Conservation (phyloP, 139 green algal species). For the Nannochloris sp. region DNA sequence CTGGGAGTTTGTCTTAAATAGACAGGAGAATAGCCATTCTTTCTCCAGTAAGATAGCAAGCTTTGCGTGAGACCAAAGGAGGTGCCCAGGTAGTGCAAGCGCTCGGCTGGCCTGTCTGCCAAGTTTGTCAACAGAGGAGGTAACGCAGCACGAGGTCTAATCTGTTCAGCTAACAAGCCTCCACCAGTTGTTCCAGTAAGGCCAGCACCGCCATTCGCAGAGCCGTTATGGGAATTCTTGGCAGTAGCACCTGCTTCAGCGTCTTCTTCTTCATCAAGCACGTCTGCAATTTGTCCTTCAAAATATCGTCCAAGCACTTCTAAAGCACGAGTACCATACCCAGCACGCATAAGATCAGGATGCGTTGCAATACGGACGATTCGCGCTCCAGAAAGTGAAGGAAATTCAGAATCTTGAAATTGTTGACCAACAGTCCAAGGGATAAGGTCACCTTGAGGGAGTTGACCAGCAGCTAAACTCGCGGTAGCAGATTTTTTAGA, state of each 20-base stretch:
- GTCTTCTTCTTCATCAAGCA: slow-evolving; percentile 32
- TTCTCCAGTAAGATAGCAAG: slow-evolving; percentile 92
- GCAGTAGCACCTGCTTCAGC: background rate
- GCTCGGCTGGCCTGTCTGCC: slow-evolving; percentile 68
- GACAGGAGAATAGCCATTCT: slow-evolving; percentile 65
- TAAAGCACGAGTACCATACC: slow-evolving; percentile 57
- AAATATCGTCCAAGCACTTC: slow-evolving; percentile 62
- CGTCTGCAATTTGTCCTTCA: slow-evolving; percentile 49
- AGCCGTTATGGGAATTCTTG: too few species aligned
- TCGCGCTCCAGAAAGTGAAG: slow-evolving; percentile 76
- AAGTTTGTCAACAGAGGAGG: slow-evolving; percentile 82
- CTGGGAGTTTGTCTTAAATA: slow-evolving; percentile 89
- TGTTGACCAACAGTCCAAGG: slow-evolving; percentile 97
- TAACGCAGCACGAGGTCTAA: slow-evolving; percentile 68
- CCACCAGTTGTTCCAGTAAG: background rate
- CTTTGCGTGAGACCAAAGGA: slow-evolving; percentile 88
- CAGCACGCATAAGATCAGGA: slow-evolving; percentile 75
- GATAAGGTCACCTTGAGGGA: slow-evolving; percentile 90
- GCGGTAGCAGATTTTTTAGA: slow-evolving; percentile 51
- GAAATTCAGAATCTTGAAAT: slow-evolving; percentile 93
- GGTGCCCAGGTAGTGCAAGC: slow-evolving; percentile 87
- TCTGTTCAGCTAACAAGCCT: slow-evolving; percentile 61
- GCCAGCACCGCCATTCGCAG: background rate
- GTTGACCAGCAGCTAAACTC: slow-evolving; percentile 69
- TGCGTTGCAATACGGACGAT: slow-evolving; percentile 95